phyloP scores from a whole-genome alignment of 164 flowering plant genomes.

The Magnolia changhungtana region DNA sequence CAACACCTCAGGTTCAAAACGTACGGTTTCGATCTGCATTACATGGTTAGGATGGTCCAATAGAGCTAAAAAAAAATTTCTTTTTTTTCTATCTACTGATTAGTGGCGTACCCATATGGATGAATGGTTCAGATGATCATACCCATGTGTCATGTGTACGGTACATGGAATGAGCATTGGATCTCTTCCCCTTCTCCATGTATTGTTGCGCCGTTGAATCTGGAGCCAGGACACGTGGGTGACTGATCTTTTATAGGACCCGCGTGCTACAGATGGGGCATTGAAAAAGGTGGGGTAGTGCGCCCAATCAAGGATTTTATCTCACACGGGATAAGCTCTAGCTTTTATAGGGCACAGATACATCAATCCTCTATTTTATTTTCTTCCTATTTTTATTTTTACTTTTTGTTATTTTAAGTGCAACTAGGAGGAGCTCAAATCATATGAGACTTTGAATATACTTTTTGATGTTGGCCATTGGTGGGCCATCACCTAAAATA shows the following conservation, averaged over 20 bases:
- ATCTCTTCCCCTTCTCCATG: neutral
- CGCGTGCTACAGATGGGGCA: neutral
- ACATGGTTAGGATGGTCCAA: neutral
- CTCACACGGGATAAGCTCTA: neutral
- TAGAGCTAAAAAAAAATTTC: neutral
- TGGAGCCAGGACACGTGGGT: neutral
- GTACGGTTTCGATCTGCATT: neutral
- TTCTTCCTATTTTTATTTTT: neutral
- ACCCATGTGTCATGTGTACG: neutral
- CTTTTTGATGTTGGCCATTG: neutral
- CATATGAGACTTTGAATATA: constrained; percentile 11
- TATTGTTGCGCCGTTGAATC: neutral
- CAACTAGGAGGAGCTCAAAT: constrained; percentile 13
- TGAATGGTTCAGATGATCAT: neutral
- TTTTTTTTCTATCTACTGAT: no score
- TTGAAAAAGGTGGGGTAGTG: constrained; percentile 1
- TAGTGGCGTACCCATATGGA: neutral
- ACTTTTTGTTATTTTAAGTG: constrained; percentile 6
- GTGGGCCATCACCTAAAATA: constrained; percentile 6
- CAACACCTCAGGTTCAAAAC: neutral
- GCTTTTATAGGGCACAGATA: neutral
- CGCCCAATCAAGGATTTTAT: constrained; percentile 4
- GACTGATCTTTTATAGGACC: neutral
- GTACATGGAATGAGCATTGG: neutral
- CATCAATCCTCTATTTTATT: neutral